phyloP scores from a whole-genome alignment of 805 yeast genomes.

The Barnettozyma botsteinii region DNA sequence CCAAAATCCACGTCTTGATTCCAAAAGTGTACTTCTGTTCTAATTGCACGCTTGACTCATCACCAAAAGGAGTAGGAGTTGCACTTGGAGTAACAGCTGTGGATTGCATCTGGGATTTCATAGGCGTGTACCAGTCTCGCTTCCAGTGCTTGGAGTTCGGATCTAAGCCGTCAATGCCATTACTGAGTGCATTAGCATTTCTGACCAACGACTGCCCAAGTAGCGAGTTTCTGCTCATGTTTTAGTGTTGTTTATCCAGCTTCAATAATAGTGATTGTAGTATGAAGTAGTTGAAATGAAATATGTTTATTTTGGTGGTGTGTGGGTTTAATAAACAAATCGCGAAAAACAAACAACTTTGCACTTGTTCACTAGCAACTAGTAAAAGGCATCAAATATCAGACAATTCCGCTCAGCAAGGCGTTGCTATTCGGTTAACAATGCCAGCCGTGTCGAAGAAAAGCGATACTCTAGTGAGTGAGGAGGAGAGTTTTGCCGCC shows the following conservation, averaged over 20 bases:
- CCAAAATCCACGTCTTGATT: constrained; percentile 30
- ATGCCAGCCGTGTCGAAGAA: constrained; percentile 8
- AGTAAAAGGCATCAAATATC: too few relatives aligned
- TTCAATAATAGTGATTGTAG: background rate
- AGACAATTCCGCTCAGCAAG: too few relatives aligned
- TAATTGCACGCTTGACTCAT: constrained; percentile 15
- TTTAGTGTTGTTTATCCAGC: background rate
- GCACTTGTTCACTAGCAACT: too few relatives aligned
- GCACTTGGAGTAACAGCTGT: constrained; percentile 20
- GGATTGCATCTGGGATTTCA: constrained; percentile 8
- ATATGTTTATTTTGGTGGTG: background rate
- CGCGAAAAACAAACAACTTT: too few relatives aligned
- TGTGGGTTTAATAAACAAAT: too few relatives aligned
- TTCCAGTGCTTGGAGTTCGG: constrained; percentile 22
- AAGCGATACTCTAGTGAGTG: constrained; percentile 24
- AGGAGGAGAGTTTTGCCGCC: constrained; percentile 35
- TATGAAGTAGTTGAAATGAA: background rate
- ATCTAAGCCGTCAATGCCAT: constrained; percentile 14
- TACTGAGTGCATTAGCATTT: constrained; percentile 20
- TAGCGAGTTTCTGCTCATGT: constrained; percentile 12
- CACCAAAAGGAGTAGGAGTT: constrained; percentile 25
- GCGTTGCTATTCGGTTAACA: background rate
- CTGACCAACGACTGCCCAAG: constrained; percentile 26
- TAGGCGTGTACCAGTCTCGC: constrained; percentile 25
- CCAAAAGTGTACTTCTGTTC: constrained; percentile 21